Percentiles rank a stretch among this genome's conserved stretches.
Evolutionary conservation across 1,139 yeast species (phyloP).

Genomic region (Geotrichum histeridarum): DNA sequence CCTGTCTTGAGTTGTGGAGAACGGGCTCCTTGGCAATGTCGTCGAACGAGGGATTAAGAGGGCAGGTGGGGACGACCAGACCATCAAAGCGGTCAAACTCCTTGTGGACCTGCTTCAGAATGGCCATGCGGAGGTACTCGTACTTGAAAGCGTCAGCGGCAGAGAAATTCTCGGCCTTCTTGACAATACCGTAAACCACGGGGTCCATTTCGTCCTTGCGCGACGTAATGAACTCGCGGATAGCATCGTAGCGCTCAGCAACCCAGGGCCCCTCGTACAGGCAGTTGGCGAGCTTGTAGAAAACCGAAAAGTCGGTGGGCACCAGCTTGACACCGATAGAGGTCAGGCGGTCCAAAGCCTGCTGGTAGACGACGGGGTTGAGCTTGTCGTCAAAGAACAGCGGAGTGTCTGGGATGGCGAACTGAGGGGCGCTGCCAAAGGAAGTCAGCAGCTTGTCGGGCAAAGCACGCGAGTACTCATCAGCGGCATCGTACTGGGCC

Average conservation of each 20-base stretch:
- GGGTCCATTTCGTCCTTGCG: constrained; percentile 73
- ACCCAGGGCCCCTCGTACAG: constrained; percentile 99
- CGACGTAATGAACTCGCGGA: constrained; percentile 63
- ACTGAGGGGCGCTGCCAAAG: constrained; percentile 54
- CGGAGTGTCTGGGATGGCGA: constrained; percentile 70
- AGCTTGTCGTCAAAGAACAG: constrained; percentile 77
- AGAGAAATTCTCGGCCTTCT: constrained; percentile 66
- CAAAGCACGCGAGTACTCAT: constrained; percentile 72
- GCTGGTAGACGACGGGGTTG: constrained; percentile 62
- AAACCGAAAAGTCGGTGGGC: constrained; percentile 63
- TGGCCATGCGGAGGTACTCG: constrained; percentile 77
- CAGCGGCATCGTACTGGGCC: constrained; percentile 70
- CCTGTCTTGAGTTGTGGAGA: constrained; percentile 77
- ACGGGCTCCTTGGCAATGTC: constrained; percentile 76
- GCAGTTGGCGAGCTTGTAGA: constrained; percentile 78
- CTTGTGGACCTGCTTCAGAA: constrained; percentile 58
- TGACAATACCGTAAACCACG: constrained; percentile 69
- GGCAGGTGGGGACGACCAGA: constrained; percentile 86
- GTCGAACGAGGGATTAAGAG: constrained; percentile 76
- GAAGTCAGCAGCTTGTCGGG: constrained; percentile 61
- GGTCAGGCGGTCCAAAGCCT: constrained; percentile 56
- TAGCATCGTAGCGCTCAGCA: constrained; percentile 85
- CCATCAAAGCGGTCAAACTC: constrained; percentile 62
- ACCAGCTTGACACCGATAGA: constrained; percentile 54
- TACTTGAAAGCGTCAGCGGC: constrained; percentile 81